Evolutionary conservation across 2,329 filamentous ascomycete genomes (phyloP), one percentile per base, ranked within the genome.

Genomic region (Sarocladiaceae sp.): DNA sequence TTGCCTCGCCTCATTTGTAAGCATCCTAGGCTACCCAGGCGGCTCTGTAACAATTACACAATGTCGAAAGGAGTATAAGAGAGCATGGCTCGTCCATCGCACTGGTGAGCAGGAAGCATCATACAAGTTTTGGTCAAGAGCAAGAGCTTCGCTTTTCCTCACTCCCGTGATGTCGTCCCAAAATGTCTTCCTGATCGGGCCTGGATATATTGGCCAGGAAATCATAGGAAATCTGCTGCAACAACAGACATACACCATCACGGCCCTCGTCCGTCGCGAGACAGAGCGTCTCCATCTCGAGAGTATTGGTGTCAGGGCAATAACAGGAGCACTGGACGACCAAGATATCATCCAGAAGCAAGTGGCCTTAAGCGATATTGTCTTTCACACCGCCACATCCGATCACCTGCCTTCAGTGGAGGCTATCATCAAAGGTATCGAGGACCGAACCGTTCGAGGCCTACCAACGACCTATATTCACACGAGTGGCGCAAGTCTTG

Each of bases 171-270:
- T 29, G 26, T 29, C 26, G 26, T 29, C 26, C 13, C 26, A 13
- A 9, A 9, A 7, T 13, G 37, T 41, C 18, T 41, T 41, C 20
- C 19, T 41, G 18, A 21, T 41, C 16, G 37, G 37, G 18, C 37
- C 37, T 24, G 37, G 37, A 18, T 41, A 24, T 27, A 24, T 41
- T 27, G 37, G 37, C 37, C 37, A 24, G 21, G 37, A 41, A n/a
- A 41, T 41, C 37, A 41, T 41, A 18, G 37, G 26, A 12, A 6
- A 24, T 6, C 37, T 41, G 18, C 37, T 24, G 3, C n/a, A 41
- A 24, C n/a, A 41, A 24, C 18, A 24, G 16, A 23, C 9, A 4
- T 41, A 41, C 19, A 24, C 21, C n/a, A 27, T 41, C 20, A 24
- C 23, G 13, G 26, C 37, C 7, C 23, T 41, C 12, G 37, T 41